A percentile compares a stretch with the other conserved stretches of the same genome.
These are phyloP conservation scores for Rhizophlyctis rosea DNA, from an alignment of 192 early-diverging fungal species.

Conservation along the genomic window DNA sequence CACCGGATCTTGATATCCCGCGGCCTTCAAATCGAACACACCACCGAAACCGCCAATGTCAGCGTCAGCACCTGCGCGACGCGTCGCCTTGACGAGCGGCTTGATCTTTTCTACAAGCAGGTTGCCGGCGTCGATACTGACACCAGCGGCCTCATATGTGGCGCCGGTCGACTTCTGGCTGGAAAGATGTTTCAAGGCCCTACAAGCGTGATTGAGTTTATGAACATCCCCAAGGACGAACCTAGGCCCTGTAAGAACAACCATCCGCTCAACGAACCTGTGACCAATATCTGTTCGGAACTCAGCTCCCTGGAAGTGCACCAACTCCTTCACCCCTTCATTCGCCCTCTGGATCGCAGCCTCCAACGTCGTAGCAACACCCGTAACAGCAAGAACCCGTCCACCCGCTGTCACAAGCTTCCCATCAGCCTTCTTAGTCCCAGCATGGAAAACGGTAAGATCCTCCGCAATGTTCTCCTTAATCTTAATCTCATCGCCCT, in stretches of 20 bases:
- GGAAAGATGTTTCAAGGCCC: conserved; percentile 49
- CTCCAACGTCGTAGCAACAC: conserved; percentile 67
- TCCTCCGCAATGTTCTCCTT: conserved; percentile 19
- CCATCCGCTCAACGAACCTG: no score
- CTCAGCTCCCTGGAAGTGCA: conserved; percentile 82
- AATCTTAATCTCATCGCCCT: conserved; percentile 74
- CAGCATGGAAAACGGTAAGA: conserved; percentile 87
- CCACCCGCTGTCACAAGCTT: conserved; percentile 85
- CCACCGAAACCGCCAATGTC: conserved; percentile 99
- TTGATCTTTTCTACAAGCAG: conserved; percentile 93
- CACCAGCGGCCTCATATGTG: conserved; percentile 95
- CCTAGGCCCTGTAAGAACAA: not conserved
- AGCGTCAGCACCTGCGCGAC: conserved; percentile 88
- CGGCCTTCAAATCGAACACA: conserved; percentile 91
- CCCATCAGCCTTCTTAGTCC: conserved; percentile 61
- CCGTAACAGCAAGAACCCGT: conserved; percentile 92
- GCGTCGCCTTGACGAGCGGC: conserved; percentile 88
- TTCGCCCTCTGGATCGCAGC: conserved; percentile 81
- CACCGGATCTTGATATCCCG: conserved; percentile 90
- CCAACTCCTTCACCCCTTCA: conserved; percentile 55
- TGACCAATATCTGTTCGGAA: conserved; percentile 93
- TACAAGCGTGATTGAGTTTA: no score
- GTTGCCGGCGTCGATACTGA: conserved; percentile 95
- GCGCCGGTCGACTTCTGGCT: conserved; percentile 51
- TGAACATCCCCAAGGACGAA: conserved; percentile 42